These are phyloP conservation scores for Euphorbia celastroides DNA, from an alignment of 441 rosid genomes.

Conservation along the genomic window DNA sequence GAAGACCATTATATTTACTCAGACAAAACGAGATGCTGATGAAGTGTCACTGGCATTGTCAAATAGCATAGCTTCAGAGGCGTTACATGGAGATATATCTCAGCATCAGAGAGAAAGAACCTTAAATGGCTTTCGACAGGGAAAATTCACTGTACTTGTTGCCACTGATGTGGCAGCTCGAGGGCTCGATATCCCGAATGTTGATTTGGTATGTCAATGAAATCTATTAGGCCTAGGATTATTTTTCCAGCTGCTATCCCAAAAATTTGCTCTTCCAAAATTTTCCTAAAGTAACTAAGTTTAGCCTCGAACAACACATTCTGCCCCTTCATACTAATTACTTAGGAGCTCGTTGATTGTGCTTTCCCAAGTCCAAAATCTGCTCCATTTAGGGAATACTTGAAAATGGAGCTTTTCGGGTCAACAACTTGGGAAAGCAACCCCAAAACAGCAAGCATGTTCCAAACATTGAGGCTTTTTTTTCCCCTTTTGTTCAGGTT, in stretches of 20 bases:
- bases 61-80: conserved; percentile 83
- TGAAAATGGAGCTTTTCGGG: too few relatives aligned
- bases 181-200: conserved; percentile 97
- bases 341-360: too few relatives aligned
- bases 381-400: too few relatives aligned
- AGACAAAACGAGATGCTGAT: conserved; percentile 95
- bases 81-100: conserved; percentile 96
- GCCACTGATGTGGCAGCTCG: conserved; percentile 99
- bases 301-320: too few relatives aligned
- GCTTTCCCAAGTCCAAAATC: too few relatives aligned
- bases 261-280: too few relatives aligned
- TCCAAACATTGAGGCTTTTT: conserved; percentile 21
- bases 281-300: too few relatives aligned
- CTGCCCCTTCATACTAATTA: too few relatives aligned
- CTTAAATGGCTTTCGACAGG: conserved; percentile 82
- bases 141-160: conserved; percentile 94
- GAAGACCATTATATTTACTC: conserved; percentile 92
- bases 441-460: too few relatives aligned
- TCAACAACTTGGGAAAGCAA: too few relatives aligned
- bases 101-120: conserved; percentile 99
- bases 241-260: too few relatives aligned
- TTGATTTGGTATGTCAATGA: conserved; percentile 65
- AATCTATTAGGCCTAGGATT: too few relatives aligned
- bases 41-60: conserved; percentile 82
- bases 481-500: conserved; percentile 39